Evolutionary conservation across 2,329 filamentous ascomycete genomes (phyloP).

Genomic region (Verticillium longisporum): DNA sequence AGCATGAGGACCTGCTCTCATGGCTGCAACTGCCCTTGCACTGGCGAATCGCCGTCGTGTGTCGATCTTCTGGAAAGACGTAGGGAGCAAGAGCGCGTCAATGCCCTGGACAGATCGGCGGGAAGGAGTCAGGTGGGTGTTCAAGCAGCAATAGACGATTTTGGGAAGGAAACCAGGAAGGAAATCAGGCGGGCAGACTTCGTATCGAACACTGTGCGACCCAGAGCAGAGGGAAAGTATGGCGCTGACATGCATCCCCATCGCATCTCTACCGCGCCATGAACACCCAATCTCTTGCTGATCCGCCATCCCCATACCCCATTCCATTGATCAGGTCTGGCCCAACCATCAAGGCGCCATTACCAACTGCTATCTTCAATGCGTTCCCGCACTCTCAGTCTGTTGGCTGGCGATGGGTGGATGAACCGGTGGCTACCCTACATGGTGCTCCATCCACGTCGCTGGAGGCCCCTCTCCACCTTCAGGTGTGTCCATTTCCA

Average conservation of each 20-base stretch:
- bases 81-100: no score
- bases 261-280: neutral
- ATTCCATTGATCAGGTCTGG: neutral
- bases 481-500: neutral
- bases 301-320: neutral
- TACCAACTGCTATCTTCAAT: neutral
- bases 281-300: neutral
- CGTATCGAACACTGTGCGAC: neutral
- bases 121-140: no score
- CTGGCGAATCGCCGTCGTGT: no score
- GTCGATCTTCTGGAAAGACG: no score
- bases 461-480: neutral
- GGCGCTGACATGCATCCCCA: no score
- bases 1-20: no score
- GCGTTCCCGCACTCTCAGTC: neutral
- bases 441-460: neutral
- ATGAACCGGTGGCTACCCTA: no score
- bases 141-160: no score
- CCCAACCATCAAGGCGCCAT: neutral
- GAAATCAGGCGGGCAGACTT: no score
- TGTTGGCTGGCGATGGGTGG: neutral
- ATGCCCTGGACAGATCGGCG: no score
- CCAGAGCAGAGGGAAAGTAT: neutral
- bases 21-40: no score
- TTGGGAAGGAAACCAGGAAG: no score